phyloP scores from a whole-genome alignment of 352 stramenopile genomes.

The Detonula confervacea region DNA sequence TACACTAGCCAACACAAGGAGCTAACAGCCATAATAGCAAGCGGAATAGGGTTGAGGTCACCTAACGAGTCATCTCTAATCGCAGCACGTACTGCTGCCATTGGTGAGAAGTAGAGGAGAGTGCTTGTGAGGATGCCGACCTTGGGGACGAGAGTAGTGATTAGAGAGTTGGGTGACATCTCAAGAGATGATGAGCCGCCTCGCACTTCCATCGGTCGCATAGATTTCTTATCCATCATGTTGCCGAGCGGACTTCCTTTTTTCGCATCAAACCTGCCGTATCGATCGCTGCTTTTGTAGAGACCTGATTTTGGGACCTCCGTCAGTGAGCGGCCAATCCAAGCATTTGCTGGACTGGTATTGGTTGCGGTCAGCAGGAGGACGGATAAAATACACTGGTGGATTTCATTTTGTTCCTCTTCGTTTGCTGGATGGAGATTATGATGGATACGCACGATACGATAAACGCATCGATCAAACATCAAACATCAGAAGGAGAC shows the following conservation, averaged over 20 bases:
- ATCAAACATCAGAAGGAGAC: too few species aligned
- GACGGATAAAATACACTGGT: too few species aligned
- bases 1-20: constrained; percentile 57
- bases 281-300: neutral
- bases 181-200: constrained; percentile 26
- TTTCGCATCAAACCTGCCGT: neutral
- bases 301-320: neutral
- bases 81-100: constrained; percentile 31
- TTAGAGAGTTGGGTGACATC: constrained; percentile 17
- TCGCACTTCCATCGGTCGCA: constrained; percentile 10
- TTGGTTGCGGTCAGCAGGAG: neutral
- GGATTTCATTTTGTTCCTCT: too few species aligned
- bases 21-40: constrained; percentile 56
- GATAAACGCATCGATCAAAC: too few species aligned
- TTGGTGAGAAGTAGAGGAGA: constrained; percentile 55
- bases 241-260: neutral
- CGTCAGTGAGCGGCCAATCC: constrained; percentile 1
- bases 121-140: constrained; percentile 58
- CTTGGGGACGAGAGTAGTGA: constrained; percentile 36
- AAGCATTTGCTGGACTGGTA: neutral
- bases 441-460: too few species aligned
- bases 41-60: constrained; percentile 43
- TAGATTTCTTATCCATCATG: neutral
- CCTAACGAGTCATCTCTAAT: constrained; percentile 20
- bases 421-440: too few species aligned